A percentile compares a stretch with the other conserved stretches of the same genome.
Conservation (phyloP, 179 eudicot genomes). For the Beta corolliflora region DNA sequence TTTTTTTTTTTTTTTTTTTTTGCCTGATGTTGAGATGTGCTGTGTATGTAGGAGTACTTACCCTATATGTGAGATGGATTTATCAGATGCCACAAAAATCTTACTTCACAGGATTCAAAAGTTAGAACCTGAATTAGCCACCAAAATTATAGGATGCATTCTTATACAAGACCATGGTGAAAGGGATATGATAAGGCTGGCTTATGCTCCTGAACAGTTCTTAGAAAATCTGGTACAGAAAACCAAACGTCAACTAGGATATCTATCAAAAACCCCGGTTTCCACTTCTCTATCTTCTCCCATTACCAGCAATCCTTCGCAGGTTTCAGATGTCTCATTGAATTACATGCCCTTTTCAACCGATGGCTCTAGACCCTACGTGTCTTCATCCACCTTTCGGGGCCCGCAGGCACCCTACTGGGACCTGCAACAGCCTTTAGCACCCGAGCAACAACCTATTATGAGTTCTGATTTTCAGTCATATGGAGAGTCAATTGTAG, state of each 20-base stretch:
- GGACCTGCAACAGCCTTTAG: conserved; percentile 32
- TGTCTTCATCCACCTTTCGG: conserved; percentile 32
- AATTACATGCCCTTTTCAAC: conserved; percentile 43
- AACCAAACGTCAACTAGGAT: conserved; percentile 41
- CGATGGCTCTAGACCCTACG: conserved; percentile 34
- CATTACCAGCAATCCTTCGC: conserved; percentile 28
- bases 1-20: not conserved
- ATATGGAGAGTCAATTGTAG: conserved; percentile 39
- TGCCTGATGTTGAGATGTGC: conserved; percentile 8
- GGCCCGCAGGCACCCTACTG: conserved; percentile 32
- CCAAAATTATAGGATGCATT: conserved; percentile 59
- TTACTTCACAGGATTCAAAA: conserved; percentile 49
- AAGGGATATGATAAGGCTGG: conserved; percentile 61
- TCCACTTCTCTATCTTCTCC: conserved; percentile 37
- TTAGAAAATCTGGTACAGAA: conserved; percentile 44
- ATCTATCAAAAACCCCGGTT: conserved; percentile 31
- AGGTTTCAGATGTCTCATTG: conserved; percentile 38
- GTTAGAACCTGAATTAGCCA: conserved; percentile 59
- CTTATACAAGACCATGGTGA: conserved; percentile 48
- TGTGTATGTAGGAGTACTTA: conserved; percentile 24
- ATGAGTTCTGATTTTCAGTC: conserved; percentile 33
- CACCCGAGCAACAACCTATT: conserved; percentile 38
- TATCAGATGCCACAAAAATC: conserved; percentile 50
- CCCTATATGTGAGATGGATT: conserved; percentile 51
- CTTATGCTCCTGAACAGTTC: conserved; percentile 59